Conservation (phyloP, 257 asterid species). For the Solanum rostratum region DNA sequence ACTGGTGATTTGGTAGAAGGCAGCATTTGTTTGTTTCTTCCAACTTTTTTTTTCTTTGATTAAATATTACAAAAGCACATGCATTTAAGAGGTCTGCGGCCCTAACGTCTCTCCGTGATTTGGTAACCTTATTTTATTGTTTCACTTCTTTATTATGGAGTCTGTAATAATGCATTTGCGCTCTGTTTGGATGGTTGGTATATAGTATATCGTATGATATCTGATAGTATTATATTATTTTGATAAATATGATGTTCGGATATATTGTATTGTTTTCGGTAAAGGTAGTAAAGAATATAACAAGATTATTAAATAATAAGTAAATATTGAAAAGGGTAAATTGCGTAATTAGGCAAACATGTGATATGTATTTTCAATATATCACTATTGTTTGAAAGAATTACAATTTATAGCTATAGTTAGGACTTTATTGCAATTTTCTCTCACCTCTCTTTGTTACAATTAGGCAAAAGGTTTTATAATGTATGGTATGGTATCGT, state of each 20-base stretch:
- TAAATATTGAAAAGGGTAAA: background rate
- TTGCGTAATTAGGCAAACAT: too few relatives aligned
- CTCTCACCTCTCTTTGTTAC: too few relatives aligned
- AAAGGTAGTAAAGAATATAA: background rate
- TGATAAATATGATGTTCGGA: background rate
- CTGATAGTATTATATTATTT: background rate
- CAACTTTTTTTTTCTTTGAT: background rate
- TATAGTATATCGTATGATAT: background rate
- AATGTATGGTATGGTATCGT: too few relatives aligned
- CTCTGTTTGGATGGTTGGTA: background rate
- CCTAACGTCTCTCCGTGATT: background rate
- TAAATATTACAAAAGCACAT: background rate
- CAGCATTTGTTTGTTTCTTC: background rate
- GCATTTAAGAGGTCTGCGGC: background rate
- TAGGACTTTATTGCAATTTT: too few relatives aligned
- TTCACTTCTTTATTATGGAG: background rate
- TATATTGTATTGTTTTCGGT: background rate
- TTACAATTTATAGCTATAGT: too few relatives aligned
- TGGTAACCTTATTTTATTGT: background rate
- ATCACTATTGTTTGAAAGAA: too few relatives aligned
- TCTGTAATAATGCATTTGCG: background rate
- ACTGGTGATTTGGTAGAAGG: background rate
- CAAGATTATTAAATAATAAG: background rate
- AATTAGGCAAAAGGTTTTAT: too few relatives aligned
- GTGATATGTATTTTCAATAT: too few relatives aligned